Percentiles rank a stretch among this genome's conserved stretches.
These are phyloP conservation scores for Emergomyces orientalis DNA, from an alignment of 2,329 filamentous ascomycete genomes.

Conservation along the genomic window DNA sequence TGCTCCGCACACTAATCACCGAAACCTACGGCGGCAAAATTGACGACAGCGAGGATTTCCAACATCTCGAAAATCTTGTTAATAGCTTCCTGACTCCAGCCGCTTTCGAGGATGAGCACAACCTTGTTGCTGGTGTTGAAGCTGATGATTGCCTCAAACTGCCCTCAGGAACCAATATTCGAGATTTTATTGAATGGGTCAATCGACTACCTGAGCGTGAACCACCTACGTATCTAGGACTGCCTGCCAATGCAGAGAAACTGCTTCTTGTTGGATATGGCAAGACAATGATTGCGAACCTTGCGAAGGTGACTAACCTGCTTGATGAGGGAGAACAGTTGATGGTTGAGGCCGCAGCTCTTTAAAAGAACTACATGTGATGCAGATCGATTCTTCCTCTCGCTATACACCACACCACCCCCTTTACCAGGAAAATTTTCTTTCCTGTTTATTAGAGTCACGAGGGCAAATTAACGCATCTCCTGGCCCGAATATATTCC, in stretches of 20 bases:
- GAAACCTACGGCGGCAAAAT: conserved; percentile 98
- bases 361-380: conserved; percentile 7
- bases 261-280: conserved; percentile 82
- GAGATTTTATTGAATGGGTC: conserved; percentile 86
- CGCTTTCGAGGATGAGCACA: conserved; percentile 88
- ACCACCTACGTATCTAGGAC: conserved; percentile 85
- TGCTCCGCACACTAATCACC: conserved; percentile 79
- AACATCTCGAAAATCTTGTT: conserved; percentile 63
- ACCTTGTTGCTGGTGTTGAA: conserved; percentile 62
- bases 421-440: background rate
- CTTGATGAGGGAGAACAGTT: conserved; percentile 91
- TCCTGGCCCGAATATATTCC: background rate
- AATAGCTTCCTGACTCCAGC: conserved; percentile 68
- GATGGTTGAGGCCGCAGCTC: conserved; percentile 53
- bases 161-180: conserved; percentile 69
- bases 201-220: conserved; percentile 87
- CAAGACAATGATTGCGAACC: conserved; percentile 69
- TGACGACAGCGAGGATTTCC: conserved; percentile 79
- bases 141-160: conserved; percentile 58
- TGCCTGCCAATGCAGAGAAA: conserved; percentile 96
- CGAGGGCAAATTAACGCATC: background rate
- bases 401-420: background rate
- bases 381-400: background rate
- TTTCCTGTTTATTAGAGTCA: background rate
- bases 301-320: conserved; percentile 76